Conservation (phyloP, 345 rosid species). For the Pistacia atlantica region DNA sequence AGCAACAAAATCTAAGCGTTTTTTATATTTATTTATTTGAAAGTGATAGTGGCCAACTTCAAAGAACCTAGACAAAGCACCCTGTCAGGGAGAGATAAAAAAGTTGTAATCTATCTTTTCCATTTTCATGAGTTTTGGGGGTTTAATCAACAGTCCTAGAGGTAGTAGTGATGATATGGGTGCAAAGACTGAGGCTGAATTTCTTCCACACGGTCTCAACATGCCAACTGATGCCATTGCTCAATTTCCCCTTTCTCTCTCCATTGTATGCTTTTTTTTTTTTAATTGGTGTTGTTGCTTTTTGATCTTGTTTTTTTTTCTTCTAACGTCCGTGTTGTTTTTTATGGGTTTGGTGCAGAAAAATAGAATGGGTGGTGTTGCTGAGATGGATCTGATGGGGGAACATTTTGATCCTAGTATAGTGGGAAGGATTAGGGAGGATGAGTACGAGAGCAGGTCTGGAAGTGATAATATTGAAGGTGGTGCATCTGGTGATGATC, state of each 20-base stretch:
- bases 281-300: constrained; percentile 10
- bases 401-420: constrained; percentile 51
- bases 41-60: constrained; percentile 21
- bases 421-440: constrained; percentile 42
- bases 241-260: constrained; percentile 50
- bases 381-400: constrained; percentile 40
- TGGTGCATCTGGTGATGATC: constrained; percentile 61
- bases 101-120: neutral
- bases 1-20: constrained; percentile 19
- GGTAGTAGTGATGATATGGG: constrained; percentile 25
- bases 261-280: constrained; percentile 33
- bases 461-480: constrained; percentile 60
- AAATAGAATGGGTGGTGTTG: constrained; percentile 45
- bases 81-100: neutral
- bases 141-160: constrained; percentile 30
- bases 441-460: constrained; percentile 59
- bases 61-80: constrained; percentile 1
- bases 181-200: constrained; percentile 35
- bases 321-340: constrained; percentile 4
- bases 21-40: neutral
- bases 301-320: constrained; percentile 5
- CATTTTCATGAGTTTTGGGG: constrained; percentile 46
- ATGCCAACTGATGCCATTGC: constrained; percentile 42
- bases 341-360: constrained; percentile 35
- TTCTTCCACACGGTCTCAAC: constrained; percentile 25